Base-by-base conservation (phyloP, 31 red algal genomes). In the Pterothamnion heteromorphum region DNA sequence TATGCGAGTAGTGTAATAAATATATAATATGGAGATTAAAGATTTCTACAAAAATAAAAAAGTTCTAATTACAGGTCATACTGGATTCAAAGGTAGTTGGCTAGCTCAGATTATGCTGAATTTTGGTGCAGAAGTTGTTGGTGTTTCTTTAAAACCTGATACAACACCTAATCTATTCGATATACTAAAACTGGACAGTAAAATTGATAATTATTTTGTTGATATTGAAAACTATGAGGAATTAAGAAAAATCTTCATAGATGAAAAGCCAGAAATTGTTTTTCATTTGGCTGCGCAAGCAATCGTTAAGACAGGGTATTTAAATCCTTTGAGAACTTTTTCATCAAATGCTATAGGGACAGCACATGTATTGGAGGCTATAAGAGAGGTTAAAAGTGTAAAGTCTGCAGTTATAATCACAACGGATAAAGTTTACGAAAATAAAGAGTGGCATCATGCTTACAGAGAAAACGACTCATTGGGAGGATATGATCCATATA, bases 11-110 rank as follows among this genome's bases (percentile, higher is more conserved):
- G 38, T 41, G 38, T 41, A 41, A 41, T 41, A 41, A 41, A 41
- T 41, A 41, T 41, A 41, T 41, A 41, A 41, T 41, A 41, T 41
- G 38, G 38, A 41, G 38, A 41, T 41, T 41, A 41, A 41, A 41
- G 38, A 41, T 41, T 41, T 41, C 38, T 76, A 76, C 30, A 76
- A 32, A 76, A 76, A 76, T 76, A 76, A 76, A 76, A 76, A 76
- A 76, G 72, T 76, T 30, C 26, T 76, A 30, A 32, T 76, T 76
- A 76, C 72, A 30, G 72, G 72, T 32, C 72, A 76, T 76, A 76
- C 72, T 30, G 72, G 72, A 30, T 76, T 76, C 72, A 76, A 76
- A 76, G 72, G 72, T 30, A 76, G 72, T 76, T 76, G 72, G 72
- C 72, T 76, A 76, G 72, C 30, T 76, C 26, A 76, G 30, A 30